Base-by-base conservation (phyloP, 2,329 filamentous ascomycete species). In the Fusarium tanahbumbuense region DNA sequence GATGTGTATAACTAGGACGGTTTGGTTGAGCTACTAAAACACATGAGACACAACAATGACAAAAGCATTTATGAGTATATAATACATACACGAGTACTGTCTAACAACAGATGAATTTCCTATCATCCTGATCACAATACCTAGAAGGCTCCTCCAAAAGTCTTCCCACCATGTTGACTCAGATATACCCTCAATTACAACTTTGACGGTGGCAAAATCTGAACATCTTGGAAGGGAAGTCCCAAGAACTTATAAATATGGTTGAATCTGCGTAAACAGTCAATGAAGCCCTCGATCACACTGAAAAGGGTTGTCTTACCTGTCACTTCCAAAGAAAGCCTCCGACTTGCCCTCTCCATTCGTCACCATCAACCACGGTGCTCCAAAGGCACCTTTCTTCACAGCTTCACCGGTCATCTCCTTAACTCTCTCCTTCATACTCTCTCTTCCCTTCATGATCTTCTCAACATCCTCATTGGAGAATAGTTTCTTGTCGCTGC, bases 261-360 rank as follows among this genome's bases (percentile, higher is more conserved):
- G 70, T 89, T 86, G 77, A 90, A 92, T 60, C 90, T 89, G n/a
- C 3, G 42, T 8, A 9, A 12, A 46, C 8, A 57, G 52, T 27
- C 18, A 60, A 22, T 22, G 25, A 28, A 11, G 0, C 6, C 6
- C 16, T 8, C 9, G 13, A 5, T 5, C 16, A 7, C 3, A 22
- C 8, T n/a, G 10, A 13, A 12, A 13, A 8, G 11, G 9, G 9
- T 13, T 8, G 23, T 73, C 75, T 67, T 59, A 81, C 87, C 88
- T 82, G 80, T 94, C 92, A 79, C 91, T 93, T 5, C 92, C 92
- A 79, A 94, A 94, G 77, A 94, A 93, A 0, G 90, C 87, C 80
- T 92, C 89, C 50, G 84, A 84, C 59, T 84, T 78, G 1, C 90
- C 90, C 66, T 85, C 78, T 3, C 75, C 77, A 72, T 91, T 88